Evolutionary conservation across 1,284 basidiomycete species (phyloP).

Genomic region (Marasmius tenuissimus): DNA sequence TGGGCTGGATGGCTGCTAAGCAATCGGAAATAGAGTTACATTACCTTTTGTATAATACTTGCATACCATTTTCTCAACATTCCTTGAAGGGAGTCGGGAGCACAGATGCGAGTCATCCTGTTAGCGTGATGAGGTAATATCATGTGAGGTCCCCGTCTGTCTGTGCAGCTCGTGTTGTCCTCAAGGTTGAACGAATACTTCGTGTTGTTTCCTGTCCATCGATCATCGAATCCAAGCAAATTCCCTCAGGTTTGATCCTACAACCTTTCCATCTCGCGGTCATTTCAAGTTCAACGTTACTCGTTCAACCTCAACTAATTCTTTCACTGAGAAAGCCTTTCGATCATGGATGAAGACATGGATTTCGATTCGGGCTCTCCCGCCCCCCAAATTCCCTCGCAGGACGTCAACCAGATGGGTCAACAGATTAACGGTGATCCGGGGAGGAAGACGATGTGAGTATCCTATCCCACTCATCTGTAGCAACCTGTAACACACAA

Average conservation of each 20-base stretch:
- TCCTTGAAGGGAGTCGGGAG: background rate
- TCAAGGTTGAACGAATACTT: background rate
- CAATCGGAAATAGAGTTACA: constrained; percentile 35
- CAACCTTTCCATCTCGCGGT: constrained; percentile 8
- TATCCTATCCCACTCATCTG: constrained; percentile 17
- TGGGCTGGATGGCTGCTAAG: constrained; percentile 65
- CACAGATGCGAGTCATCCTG: background rate
- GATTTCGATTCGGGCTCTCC: constrained; percentile 49
- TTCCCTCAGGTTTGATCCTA: constrained; percentile 5
- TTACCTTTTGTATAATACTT: background rate
- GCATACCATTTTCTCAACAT: background rate
- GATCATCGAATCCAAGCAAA: constrained; percentile 7
- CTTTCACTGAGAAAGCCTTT: constrained; percentile 1
- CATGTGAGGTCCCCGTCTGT: background rate
- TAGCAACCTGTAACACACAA: constrained; percentile 8
- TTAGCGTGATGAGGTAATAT: background rate
- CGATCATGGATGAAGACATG: constrained; percentile 77
- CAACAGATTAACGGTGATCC: constrained; percentile 27
- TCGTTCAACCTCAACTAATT: background rate
- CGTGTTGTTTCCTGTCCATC: constrained; percentile 3
- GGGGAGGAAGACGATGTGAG: constrained; percentile 75
- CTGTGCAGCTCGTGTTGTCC: background rate
- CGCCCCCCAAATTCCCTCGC: constrained; percentile 29
- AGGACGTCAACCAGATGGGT: constrained; percentile 33
- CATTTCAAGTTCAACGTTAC: constrained; percentile 1